Evolutionary conservation across 208 protist species (phyloP), one percentile per base, ranked within the genome.

Genomic region (Acanthamoeba culbertsoni): DNA sequence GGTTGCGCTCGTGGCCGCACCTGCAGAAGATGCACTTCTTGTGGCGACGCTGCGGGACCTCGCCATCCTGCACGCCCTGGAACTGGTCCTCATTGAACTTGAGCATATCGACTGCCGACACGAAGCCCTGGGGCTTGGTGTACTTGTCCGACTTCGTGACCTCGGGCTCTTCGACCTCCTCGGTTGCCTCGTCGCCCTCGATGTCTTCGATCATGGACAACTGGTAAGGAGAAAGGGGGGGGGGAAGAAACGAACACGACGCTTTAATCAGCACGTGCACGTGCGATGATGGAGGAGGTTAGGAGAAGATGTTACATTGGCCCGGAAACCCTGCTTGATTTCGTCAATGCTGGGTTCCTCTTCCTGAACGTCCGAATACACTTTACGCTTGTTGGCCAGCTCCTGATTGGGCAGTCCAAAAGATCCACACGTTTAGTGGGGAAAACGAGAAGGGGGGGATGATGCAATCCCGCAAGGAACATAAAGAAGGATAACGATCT

Each of bases 1-100:
- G 68, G 68, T 20, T 42, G 23, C 20, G 7, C 16, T 4, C 20
- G 68, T 28, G 55, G 20, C 20, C 3, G 68, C 23, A 48, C 40
- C 77, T 4, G 79, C 79, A 89, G 79, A 89, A 89, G 79, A 65
- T 31, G 79, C 79, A 89, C 28, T 65, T 89, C 53, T 89, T 89
- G 45, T 89, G 26, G 26, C 20, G 28, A 28, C 26, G 28, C 62
- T 55, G n/a, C n/a, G n/a, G n/a, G n/a, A n/a, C n/a, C n/a, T n/a
- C n/a, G n/a, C n/a, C n/a, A 2, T 89, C 35, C 26, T 42, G 23
- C 26, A 63, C 79, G 35, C 46, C 43, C 20, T 89, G 79, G 46
- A 89, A 10, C 45, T 89, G 55, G 18, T 89, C 79, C 40, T 89
- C 79, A 28, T 33, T 65, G 10, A 89, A 89, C 46, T 89, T 89